Evolutionary conservation across 1,139 yeast species (phyloP).

Genomic region (Debaryomyces singareniensis): DNA sequence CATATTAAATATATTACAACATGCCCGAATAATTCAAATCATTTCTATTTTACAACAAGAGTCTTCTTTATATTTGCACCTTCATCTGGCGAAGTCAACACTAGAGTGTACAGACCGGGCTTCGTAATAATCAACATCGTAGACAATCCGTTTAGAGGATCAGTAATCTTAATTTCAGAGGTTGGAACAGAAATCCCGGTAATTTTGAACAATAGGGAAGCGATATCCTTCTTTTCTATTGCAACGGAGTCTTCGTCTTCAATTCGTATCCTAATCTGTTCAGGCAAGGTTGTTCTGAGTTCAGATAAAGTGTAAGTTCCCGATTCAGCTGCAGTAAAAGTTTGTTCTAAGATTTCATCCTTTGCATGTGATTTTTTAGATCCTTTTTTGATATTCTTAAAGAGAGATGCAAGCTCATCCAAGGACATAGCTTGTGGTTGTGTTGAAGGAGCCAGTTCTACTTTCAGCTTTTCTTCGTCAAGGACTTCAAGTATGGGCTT

Average conservation of each 20-base stretch:
- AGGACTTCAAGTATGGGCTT: slow-evolving; percentile 8
- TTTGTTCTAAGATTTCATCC: background rate
- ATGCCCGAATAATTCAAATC: background rate
- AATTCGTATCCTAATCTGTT: slow-evolving; percentile 14
- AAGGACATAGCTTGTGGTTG: slow-evolving; percentile 25
- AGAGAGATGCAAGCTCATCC: slow-evolving; percentile 33
- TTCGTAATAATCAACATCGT: slow-evolving; percentile 12
- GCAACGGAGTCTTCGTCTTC: slow-evolving; percentile 17
- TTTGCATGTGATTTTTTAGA: background rate
- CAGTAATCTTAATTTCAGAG: slow-evolving; percentile 14
- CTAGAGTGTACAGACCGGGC: slow-evolving; percentile 27
- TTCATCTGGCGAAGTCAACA: slow-evolving; percentile 19
- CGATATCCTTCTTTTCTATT: slow-evolving; percentile 19
- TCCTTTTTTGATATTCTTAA: slow-evolving; percentile 34
- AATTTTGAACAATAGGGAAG: slow-evolving; percentile 18
- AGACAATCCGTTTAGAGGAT: slow-evolving; percentile 8
- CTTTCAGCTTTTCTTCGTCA: slow-evolving; percentile 5
- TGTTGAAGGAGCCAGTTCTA: slow-evolving; percentile 2
- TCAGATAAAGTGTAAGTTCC: slow-evolving; percentile 23
- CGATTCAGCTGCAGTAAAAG: slow-evolving; percentile 3
- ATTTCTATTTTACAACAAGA: slow-evolving; percentile 8
- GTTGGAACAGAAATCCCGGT: slow-evolving; percentile 28
- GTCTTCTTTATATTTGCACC: slow-evolving; percentile 13
- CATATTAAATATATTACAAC: background rate
- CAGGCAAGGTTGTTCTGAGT: slow-evolving; percentile 28